Base-by-base conservation (phyloP, 192 early-diverging fungal species). In the Entophlyctis helioformis region DNA sequence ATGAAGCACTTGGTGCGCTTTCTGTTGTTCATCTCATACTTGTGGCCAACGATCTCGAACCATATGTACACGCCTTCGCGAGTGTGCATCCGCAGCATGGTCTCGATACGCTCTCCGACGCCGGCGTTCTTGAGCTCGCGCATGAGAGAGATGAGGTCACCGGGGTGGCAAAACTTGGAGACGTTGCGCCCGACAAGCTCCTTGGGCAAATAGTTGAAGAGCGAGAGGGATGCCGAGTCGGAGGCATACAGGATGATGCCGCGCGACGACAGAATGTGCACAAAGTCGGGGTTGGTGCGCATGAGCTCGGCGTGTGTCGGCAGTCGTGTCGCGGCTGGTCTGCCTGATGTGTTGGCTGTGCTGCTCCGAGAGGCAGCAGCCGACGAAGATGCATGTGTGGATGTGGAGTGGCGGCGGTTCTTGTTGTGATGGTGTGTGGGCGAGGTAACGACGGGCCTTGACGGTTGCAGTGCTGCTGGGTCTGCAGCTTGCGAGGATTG, bases 241-340 rank as follows among this genome's bases (percentile, higher is more conserved):
- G 76, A 80, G 23, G 65, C 74, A 49, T 80, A 81, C 8, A 84
- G 63, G 51, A 84, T 80, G 20, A 76, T 63, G 18, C 76, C 82
- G 26, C 79, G 77, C 19, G 82, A 63, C 11, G 76, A 78, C 3
- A 84, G 51, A 9, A 84, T 78, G 60, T 78, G 73, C 36, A 84
- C 51, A 39, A 84, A 74, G 32, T 81, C 78, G 12, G 63, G 49
- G 22, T 73, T 29, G 33, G 24, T 33, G 9, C 41, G 12, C 21
- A 53, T 39, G 13, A 60, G 47, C 22, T 53, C 33, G 51, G 20
- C 36, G 39, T 25, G 21, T 1, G 54, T 38, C 36, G 34, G 11
- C 3, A 4, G 23, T 13, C 6, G 28, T 7, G 45, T 4, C 33
- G 45, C 15, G 8, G 45, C 11, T 7, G 33, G 12, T 12, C 16